Conservation (phyloP, 2,329 filamentous ascomycete species). For the Colletotrichum sp. region DNA sequence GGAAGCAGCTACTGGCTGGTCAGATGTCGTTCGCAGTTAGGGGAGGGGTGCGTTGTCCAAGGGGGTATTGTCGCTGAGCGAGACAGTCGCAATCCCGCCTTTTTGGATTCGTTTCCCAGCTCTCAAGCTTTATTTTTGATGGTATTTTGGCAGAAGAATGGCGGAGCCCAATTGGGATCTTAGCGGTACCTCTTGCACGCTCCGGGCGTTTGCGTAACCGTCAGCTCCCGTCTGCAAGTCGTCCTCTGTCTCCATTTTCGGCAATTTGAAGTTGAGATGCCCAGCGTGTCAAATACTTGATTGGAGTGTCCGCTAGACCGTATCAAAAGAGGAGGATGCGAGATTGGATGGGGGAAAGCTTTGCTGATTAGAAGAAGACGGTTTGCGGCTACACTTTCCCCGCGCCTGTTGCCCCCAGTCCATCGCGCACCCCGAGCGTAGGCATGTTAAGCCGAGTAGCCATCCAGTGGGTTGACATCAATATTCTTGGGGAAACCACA, state of each 20-base stretch:
- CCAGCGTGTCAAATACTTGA: background rate
- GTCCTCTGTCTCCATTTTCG: background rate
- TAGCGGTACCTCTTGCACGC: background rate
- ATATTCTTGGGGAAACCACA: background rate
- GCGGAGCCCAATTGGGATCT: constrained; percentile 13
- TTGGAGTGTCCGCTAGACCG: background rate
- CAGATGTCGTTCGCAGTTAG: background rate
- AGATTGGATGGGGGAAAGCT: background rate
- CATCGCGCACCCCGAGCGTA: background rate
- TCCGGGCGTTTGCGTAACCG: constrained; percentile 5
- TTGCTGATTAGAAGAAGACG: background rate
- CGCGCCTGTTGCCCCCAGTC: background rate
- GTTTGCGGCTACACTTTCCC: background rate
- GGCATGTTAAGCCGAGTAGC: background rate
- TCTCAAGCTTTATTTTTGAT: constrained; percentile 11
- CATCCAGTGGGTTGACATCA: background rate
- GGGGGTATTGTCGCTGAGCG: constrained; percentile 7
- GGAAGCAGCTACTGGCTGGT: background rate
- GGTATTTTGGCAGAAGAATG: constrained; percentile 2
- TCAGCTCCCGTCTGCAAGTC: background rate
- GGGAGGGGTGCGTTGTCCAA: background rate
- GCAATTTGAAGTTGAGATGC: constrained; percentile 6
- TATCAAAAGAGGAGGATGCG: background rate
- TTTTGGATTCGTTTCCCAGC: constrained; percentile 12
- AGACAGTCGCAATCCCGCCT: constrained; percentile 16